Base-by-base conservation (phyloP, 257 asterid species). In the Solanum habrochaites region DNA sequence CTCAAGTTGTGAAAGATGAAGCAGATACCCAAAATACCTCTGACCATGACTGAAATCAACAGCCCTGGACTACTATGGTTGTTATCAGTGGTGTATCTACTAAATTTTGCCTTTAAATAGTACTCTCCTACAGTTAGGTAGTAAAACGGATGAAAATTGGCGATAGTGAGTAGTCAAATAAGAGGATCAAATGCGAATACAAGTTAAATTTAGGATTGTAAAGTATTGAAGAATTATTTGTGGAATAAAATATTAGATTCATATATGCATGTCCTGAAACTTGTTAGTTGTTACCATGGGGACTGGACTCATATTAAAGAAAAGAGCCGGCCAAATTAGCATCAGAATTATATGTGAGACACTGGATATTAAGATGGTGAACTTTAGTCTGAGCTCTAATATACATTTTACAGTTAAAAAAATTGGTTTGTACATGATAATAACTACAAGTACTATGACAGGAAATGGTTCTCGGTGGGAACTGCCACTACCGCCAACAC, bases 1-100 rank as follows among this genome's bases (percentile, higher is more conserved):
- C 86, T 95, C 56, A 56, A 89, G 87, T 32, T 92, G 85, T 92
- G 85, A 94, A 88, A 86, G 96, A 94, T n/a, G 89, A 88, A 11
- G 94, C 85, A 49, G 94, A 93, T 90, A n/a, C 86, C 90, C 11
- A 93, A 93, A 83, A 84, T 88, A 8, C 92, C 94, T 35, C 86
- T 95, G 2, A 93, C 95, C 56, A 91, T 91, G 90, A 88, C 89
- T 49, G 96, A 94, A 84, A 87, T 95, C 42, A 95, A 94, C n/a
- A 92, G 94, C 98, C 91, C 66, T 95, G n/a, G n/a, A 13, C 93
- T 95, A n/a, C n/a, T 90, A 94, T 93, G 98, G 98, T 95, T n/a
- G 77, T n/a, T 15, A 2, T 37, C 75, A 60, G 10, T 11, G 20
- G 32, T 42, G 37, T 56, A 40, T 12, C n/a, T 14, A 12, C 60